Evolutionary conservation across 441 rosid genomes (phyloP).

Genomic region (Gossypium lobatum): DNA sequence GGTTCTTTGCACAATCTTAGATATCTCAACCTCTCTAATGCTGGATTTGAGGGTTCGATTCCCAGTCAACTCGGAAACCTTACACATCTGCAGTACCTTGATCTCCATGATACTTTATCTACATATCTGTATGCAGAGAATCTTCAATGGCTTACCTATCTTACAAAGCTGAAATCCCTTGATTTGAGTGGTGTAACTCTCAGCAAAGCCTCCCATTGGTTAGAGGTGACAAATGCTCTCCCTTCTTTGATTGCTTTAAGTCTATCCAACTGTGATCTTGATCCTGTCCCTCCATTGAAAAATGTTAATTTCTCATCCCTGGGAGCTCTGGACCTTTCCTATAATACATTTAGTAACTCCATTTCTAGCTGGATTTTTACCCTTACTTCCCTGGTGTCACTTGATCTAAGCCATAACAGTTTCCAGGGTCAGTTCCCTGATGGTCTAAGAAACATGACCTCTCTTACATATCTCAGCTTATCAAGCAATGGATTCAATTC

Average conservation of each 20-base stretch:
- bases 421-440: slow-evolving; percentile 14
- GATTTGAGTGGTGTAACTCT: slow-evolving; percentile 9
- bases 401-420: slow-evolving; percentile 15
- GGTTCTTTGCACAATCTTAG: slow-evolving; percentile 13
- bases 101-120: slow-evolving; percentile 7
- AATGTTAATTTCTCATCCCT: slow-evolving; percentile 3
- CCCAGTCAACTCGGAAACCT: slow-evolving; percentile 22
- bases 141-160: background rate
- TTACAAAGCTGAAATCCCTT: slow-evolving; percentile 1
- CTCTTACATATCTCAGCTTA: slow-evolving; percentile 23
- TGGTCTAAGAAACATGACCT: slow-evolving; percentile 21
- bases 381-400: background rate
- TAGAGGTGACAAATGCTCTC: background rate
- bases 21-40: slow-evolving; percentile 19
- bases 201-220: slow-evolving; percentile 11
- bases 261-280: background rate
- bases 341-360: background rate
- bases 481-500: slow-evolving; percentile 15
- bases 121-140: background rate
- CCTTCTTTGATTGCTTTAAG: background rate
- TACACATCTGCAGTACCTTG: slow-evolving; percentile 17
- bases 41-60: slow-evolving; percentile 18
- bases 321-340: background rate
- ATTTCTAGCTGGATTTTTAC: background rate
- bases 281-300: background rate